Conservation (phyloP, 176 grass and related monocot species). For the Phragmites australis region DNA sequence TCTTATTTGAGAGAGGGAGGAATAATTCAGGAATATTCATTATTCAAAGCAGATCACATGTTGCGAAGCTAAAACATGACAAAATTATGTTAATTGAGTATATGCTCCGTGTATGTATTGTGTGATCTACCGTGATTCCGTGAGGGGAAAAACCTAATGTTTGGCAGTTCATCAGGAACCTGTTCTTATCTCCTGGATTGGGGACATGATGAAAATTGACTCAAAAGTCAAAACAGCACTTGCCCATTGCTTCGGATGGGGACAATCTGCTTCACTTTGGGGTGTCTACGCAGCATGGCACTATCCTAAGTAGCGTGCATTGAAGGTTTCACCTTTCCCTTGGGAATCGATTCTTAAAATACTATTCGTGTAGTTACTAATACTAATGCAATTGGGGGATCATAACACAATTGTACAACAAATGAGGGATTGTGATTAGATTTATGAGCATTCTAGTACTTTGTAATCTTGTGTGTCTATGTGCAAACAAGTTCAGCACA, state of each 20-base stretch:
- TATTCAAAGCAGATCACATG: background rate
- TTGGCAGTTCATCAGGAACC: background rate
- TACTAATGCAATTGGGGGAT: background rate
- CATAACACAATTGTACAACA: background rate
- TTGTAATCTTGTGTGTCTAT: background rate
- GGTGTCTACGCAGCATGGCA: constrained; percentile 19
- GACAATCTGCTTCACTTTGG: constrained; percentile 4
- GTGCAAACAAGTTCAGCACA: background rate
- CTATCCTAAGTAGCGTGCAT: background rate
- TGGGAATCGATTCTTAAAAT: constrained; percentile 2
- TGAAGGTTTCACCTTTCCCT: background rate
- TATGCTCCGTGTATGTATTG: background rate
- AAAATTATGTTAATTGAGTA: background rate
- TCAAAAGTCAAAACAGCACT: constrained; percentile 18
- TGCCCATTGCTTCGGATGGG: constrained; percentile 23
- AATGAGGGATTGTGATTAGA: background rate
- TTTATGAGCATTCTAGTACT: background rate
- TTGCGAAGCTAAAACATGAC: background rate
- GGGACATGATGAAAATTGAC: background rate
- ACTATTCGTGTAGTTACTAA: background rate
- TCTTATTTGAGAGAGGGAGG: background rate
- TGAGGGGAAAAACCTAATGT: background rate
- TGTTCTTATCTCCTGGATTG: background rate
- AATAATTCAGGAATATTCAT: background rate
- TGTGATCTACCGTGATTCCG: background rate